These are phyloP conservation scores for Zygosaccharomyces sapae DNA, from an alignment of 1,139 yeast species.

Conservation along the genomic window DNA sequence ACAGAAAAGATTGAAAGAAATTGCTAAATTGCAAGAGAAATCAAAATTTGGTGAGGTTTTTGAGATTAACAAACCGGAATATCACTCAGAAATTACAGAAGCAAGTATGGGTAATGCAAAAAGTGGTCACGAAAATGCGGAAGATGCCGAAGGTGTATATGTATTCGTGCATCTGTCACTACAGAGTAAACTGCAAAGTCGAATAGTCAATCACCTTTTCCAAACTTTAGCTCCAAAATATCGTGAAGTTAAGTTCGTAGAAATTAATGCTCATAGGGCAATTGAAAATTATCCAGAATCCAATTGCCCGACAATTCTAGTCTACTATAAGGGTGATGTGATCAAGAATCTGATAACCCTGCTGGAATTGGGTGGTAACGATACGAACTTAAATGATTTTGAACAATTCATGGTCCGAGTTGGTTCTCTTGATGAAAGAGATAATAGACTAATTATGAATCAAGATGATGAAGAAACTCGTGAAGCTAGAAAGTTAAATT, in stretches of 20 bases:
- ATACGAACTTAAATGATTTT: constrained; percentile 61
- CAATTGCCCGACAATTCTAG: constrained; percentile 85
- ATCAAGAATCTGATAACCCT: constrained; percentile 75
- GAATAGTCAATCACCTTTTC: constrained; percentile 59
- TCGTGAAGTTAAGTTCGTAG: constrained; percentile 85
- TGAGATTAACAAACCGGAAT: constrained; percentile 82
- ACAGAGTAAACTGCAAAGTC: constrained; percentile 66
- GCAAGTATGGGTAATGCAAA: constrained; percentile 47
- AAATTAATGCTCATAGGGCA: constrained; percentile 83
- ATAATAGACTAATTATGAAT: constrained; percentile 61
- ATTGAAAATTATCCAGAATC: constrained; percentile 86
- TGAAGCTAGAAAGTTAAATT: constrained; percentile 49
- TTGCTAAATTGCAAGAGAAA: constrained; percentile 54
- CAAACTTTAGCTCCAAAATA: constrained; percentile 51
- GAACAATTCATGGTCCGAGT: constrained; percentile 64
- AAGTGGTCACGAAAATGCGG: constrained; percentile 15
- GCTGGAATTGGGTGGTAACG: constrained; percentile 78
- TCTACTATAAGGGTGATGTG: constrained; percentile 73
- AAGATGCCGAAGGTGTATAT: constrained; percentile 36
- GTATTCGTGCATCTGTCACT: constrained; percentile 78
- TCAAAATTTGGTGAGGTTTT: constrained; percentile 73
- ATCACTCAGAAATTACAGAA: constrained; percentile 76
- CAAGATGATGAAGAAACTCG: constrained; percentile 53
- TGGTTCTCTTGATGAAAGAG: constrained; percentile 61
- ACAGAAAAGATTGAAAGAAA: constrained; percentile 68